These are phyloP conservation scores for Termitomyces sp. DNA, from an alignment of 768 basidiomycete genomes.

Conservation along the genomic window DNA sequence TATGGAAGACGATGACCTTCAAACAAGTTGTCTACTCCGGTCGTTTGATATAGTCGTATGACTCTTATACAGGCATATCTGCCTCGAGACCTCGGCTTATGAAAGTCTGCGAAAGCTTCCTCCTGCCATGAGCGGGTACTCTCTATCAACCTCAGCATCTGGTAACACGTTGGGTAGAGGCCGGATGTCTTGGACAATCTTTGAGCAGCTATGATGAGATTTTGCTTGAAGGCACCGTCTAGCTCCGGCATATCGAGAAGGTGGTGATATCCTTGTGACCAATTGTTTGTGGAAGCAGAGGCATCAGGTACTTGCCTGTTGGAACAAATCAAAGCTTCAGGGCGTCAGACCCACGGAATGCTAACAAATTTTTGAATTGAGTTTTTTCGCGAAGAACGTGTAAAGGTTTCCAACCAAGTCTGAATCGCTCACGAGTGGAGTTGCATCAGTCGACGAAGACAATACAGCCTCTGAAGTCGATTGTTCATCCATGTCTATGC, in stretches of 20 bases:
- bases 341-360: neutral
- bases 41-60: neutral
- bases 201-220: neutral
- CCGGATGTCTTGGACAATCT: neutral
- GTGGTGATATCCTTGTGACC: neutral
- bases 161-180: slow-evolving; percentile 2
- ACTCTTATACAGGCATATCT: slow-evolving; percentile 1
- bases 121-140: neutral
- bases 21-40: neutral
- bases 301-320: neutral
- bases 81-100: neutral
- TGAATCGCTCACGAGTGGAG: too few species aligned
- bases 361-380: neutral
- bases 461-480: neutral
- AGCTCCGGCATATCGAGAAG: slow-evolving; percentile 1
- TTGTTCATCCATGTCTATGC: neutral
- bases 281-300: neutral
- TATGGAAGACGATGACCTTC: neutral
- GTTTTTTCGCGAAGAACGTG: neutral
- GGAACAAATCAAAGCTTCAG: neutral
- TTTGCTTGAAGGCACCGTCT: neutral
- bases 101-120: neutral
- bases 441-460: neutral
- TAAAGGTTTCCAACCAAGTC: too few species aligned
- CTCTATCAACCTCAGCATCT: neutral